Base-by-base conservation (phyloP, 257 asterid species). In the Asclepias syriaca region DNA sequence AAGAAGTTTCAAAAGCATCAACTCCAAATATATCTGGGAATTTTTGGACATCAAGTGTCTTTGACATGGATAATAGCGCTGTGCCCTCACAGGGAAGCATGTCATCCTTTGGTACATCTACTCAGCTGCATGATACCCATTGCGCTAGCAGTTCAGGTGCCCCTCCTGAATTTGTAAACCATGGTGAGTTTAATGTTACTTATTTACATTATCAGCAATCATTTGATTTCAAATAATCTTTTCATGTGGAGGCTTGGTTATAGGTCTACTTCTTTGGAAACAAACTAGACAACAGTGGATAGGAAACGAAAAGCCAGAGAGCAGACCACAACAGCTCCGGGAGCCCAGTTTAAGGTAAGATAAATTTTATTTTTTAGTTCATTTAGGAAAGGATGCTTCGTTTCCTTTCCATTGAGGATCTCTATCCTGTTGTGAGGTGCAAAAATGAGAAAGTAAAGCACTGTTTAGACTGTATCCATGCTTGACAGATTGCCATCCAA, bases 261-360 rank as follows among this genome's bases (percentile, higher is more conserved):
- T 81, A 93, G 98, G 96, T 78, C 84, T 87, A 71, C 80, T 82
- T 74, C 86, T 70, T 54, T 93, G 98, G 98, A 85, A 80, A 82
- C 91, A 86, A 78, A 84, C n/a, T 73, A 79, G 98, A 75, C 87
- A 82, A 84, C 88, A 86, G 76, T 93, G 97, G 98, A 49, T 73
- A 70, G 87, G 86, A 78, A 85, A 56, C 77, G 87, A 83, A 80
- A 85, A 78, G 79, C 72, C 78, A 0, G 74, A 64, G 54, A 79
- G 49, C 48, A 78, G 27, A 55, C 53, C 85, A 66, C 84, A 80
- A 71, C 81, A 82, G 74, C 84, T 50, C 56, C 84, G 64, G 37
- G 97, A 89, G 77, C 95, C 93, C 78, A 85, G 66, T 73, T 78
- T 89, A 82, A 87, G 89, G 96, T 93, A 71, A 71, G 75, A 81